Evolutionary conservation across 805 yeast species (phyloP), one percentile per base, ranked within the genome.

Genomic region (Suhomyces kilbournensis): DNA sequence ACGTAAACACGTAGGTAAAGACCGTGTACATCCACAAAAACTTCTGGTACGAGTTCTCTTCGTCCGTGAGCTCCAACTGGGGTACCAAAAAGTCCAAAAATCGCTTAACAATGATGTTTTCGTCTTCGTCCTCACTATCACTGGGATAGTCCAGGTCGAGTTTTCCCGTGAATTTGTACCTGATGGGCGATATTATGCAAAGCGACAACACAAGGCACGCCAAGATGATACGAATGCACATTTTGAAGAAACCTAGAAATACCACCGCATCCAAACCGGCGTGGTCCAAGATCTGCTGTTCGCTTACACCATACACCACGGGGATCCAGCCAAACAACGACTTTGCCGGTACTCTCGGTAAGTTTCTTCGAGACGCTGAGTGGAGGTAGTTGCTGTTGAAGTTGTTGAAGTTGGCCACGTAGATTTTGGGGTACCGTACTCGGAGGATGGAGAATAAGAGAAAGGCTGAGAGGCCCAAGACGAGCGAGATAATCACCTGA

Each of bases 181-280:
- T 69, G 3, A 94, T 78, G 0, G 99, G 98, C 0, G 96, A 86
- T 19, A 93, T 87, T 2, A 93, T 77, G 4, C 83, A 71, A 8
- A 88, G 72, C 1, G 96, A 91, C 60, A 89, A 82, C 2, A 88
- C 53, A 46, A 89, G 79, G 62, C 91, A 85, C 1, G 81, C 70
- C 2, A 81, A 69, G 22, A 93, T 68, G 7, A 89, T 72, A 64
- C 83, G 82, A 47, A 92, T 88, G 55, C 94, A 81, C 88, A 91
- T 89, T 55, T 88, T 86, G 79, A 94, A 94, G 66, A 93, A 92
- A 3, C 91, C 91, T 30, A 93, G 70, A 63, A 89, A 93, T 46
- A 94, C 98, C 70, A 81, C 91, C 0, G 97, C 97, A 71, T 93
- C 99, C 44, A 93, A 70, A 0, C 99, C 99, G 2, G 97, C 97